These are phyloP conservation scores for Catharanthus roseus DNA, from an alignment of 257 asterid genomes.

Conservation along the genomic window DNA sequence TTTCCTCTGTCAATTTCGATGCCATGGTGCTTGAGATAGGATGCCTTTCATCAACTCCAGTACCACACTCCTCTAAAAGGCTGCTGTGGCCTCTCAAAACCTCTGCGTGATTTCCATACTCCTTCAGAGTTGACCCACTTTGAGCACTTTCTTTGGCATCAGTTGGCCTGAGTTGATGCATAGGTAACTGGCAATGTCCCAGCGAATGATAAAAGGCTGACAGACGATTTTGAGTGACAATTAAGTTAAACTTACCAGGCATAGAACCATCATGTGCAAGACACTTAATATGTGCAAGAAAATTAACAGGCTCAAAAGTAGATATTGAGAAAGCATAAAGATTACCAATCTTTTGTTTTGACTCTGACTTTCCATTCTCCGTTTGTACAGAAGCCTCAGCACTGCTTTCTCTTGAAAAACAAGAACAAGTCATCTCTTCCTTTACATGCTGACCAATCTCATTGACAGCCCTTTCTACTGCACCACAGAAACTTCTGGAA, in stretches of 20 bases:
- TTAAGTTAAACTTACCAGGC: constrained; percentile 43
- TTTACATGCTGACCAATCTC: constrained; percentile 57
- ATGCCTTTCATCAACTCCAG: neutral
- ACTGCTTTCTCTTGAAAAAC: constrained; percentile 40
- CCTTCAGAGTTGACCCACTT: neutral
- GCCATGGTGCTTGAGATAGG: neutral
- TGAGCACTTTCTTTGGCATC: constrained; percentile 13
- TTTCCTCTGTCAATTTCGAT: neutral
- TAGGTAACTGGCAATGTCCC: constrained; percentile 64
- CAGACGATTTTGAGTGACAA: constrained; percentile 40
- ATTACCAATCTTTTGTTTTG: constrained; percentile 16
- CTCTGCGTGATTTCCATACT: constrained; percentile 16
- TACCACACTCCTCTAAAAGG: neutral
- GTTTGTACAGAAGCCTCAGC: constrained; percentile 10
- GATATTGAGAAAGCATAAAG: constrained; percentile 29
- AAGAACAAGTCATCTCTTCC: constrained; percentile 61
- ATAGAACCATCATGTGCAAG: constrained; percentile 33
- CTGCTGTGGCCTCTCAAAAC: constrained; percentile 10
- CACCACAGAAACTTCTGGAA: constrained; percentile 45
- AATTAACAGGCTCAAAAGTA: constrained; percentile 44
- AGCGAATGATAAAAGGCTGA: constrained; percentile 54
- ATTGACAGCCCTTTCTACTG: constrained; percentile 58
- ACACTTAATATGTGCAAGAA: constrained; percentile 34
- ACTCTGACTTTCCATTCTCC: neutral
- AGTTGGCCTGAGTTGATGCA: constrained; percentile 45